phyloP scores from a whole-genome alignment of 306 rosid species.

The Sophora flavescens region DNA sequence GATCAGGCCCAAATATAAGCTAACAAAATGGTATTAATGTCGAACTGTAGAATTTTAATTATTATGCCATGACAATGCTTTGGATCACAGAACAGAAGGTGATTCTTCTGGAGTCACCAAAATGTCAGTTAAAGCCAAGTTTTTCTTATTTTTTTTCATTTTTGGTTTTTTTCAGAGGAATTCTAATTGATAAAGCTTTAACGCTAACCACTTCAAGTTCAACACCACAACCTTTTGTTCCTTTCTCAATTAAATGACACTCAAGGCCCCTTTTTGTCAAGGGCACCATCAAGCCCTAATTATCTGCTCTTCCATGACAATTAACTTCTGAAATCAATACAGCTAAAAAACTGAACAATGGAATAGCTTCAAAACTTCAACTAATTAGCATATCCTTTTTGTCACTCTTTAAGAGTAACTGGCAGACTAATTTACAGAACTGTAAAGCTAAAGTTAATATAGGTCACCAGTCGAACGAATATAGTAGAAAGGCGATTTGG shows the following conservation, averaged over 20 bases:
- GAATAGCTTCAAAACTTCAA: conserved; percentile 18
- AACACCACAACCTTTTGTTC: not conserved
- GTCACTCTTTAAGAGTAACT: conserved; percentile 2
- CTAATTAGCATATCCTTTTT: conserved; percentile 18
- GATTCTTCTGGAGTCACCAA: conserved; percentile 11
- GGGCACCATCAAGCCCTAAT: conserved; percentile 5
- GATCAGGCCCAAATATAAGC: not conserved
- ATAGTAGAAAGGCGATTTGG: not conserved
- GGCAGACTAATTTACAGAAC: conserved; percentile 14
- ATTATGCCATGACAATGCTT: not conserved
- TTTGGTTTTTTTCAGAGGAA: not conserved
- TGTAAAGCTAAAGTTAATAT: conserved; percentile 10
- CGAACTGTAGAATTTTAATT: not conserved
- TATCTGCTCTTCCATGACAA: conserved; percentile 30
- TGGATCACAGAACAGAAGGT: not conserved
- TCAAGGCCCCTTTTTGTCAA: not conserved
- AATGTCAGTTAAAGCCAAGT: conserved; percentile 26
- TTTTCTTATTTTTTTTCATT: not conserved
- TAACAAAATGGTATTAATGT: not conserved
- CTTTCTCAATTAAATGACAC: conserved; percentile 3
- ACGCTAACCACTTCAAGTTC: conserved; percentile 3
- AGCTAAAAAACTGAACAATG: conserved; percentile 17
- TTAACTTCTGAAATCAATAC: conserved; percentile 29
- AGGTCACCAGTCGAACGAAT: not conserved
- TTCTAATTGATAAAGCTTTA: conserved; percentile 27